phyloP scores from a whole-genome alignment of 192 early-diverging fungal species.

The Rhizoclosmatium globosum region DNA sequence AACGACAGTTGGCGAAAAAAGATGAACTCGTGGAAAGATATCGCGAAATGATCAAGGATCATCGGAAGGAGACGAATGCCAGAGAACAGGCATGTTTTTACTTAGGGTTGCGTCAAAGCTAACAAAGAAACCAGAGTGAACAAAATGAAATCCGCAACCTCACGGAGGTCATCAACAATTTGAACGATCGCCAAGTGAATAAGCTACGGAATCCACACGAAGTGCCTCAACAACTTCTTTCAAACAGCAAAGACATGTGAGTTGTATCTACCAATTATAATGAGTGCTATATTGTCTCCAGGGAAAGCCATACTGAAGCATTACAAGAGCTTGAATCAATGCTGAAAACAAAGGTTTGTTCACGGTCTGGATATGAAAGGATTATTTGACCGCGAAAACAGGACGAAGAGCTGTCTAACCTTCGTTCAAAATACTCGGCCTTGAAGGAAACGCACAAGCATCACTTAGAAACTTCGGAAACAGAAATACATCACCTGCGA shows the following conservation, averaged over 20 bases:
- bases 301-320: constrained; percentile 11
- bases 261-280: neutral
- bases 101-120: neutral
- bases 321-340: constrained; percentile 13
- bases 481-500: constrained; percentile 17
- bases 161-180: constrained; percentile 35
- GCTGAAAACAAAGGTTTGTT: constrained; percentile 5
- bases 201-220: constrained; percentile 36
- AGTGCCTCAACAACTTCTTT: constrained; percentile 15
- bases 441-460: neutral
- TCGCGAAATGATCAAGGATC: constrained; percentile 49
- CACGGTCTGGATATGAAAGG: neutral
- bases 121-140: constrained; percentile 10
- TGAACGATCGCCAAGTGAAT: constrained; percentile 41
- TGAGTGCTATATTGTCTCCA: neutral
- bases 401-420: constrained; percentile 15
- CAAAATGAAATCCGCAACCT: constrained; percentile 21
- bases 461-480: neutral
- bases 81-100: constrained; percentile 29
- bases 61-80: constrained; percentile 40
- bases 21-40: constrained; percentile 54
- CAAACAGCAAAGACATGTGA: constrained; percentile 19
- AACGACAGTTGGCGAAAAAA: constrained; percentile 52
- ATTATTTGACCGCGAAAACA: neutral
- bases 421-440: constrained; percentile 11